Conservation (phyloP, 1,284 basidiomycete genomes). For the Xanthoconium separans region DNA sequence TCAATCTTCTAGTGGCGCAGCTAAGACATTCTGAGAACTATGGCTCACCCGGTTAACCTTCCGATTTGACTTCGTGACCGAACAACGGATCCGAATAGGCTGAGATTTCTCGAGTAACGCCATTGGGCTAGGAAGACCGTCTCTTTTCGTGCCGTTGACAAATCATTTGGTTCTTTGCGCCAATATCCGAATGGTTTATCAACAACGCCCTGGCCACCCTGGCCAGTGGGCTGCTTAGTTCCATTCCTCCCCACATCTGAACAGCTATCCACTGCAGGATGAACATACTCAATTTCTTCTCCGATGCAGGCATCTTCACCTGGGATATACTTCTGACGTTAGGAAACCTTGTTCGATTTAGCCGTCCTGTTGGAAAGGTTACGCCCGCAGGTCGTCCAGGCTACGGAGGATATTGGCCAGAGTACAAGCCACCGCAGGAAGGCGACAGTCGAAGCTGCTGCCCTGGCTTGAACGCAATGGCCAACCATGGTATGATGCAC, state of each 20-base stretch:
- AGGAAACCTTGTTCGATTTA: conserved; percentile 53
- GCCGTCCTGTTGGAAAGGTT: conserved; percentile 48
- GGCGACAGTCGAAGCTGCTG: conserved; percentile 67
- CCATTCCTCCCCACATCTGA: not conserved
- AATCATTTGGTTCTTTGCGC: not conserved
- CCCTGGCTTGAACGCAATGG: conserved; percentile 70
- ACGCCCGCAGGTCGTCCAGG: conserved; percentile 56
- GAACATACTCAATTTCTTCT: conserved; percentile 5
- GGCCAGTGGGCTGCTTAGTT: not conserved
- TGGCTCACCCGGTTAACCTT: too few relatives aligned
- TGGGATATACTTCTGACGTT: conserved; percentile 58
- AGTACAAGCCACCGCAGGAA: conserved; percentile 53
- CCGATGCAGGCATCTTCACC: conserved; percentile 31
- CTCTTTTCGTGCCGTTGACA: not conserved
- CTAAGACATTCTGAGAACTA: too few relatives aligned
- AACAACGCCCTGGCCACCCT: too few relatives aligned
- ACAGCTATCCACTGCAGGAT: conserved; percentile 1
- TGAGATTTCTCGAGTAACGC: too few relatives aligned
- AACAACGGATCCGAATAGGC: too few relatives aligned
- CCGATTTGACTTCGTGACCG: too few relatives aligned
- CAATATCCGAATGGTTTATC: not conserved
- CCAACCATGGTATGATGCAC: conserved; percentile 62
- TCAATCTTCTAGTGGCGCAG: too few relatives aligned
- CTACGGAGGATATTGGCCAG: conserved; percentile 66
- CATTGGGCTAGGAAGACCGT: not conserved